Base-by-base conservation (phyloP, 2,329 filamentous ascomycete genomes). In the Fusarium tanahbumbuense region DNA sequence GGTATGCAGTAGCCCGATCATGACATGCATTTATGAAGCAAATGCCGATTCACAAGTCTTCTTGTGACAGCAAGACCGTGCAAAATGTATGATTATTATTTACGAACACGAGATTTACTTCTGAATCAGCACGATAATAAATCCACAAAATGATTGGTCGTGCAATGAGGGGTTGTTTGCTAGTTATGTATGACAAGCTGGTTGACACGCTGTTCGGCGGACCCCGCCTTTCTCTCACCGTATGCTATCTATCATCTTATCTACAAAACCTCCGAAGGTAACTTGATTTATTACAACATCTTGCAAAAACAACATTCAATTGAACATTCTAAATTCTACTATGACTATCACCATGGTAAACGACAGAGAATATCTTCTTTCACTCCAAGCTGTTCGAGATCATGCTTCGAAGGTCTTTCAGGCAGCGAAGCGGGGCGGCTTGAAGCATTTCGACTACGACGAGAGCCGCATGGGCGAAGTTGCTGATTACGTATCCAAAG, bases 391-490 rank as follows among this genome's bases (percentile, higher is more conserved):
- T 8, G 76, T 82, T 22, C 77, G 81, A 30, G 79, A 80, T 16
- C 76, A 77, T 34, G 76, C 81, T 6, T 69, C 67, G 25, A 67
- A 76, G 18, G 78, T 82, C 18, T 64, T 76, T 2, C 61, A 78
- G 32, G 77, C 78, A 2, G 83, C 83, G n/a, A 75, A 80, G 57
- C 64, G 75, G 6, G 78, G 78, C 6, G 71, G 77, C 9, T 71
- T 85, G 32, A 79, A 75, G 64, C 81, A 84, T 68, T 85, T 85
- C 54, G 75, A 81, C 12, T 81, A 82, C 47, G 76, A 82, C 12
- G 71, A 77, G 20, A 74, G 78, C 8, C 78, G 77, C 16, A 77
- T 85, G 75, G 68, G 74, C 16, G 73, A 77, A 16, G 80, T 79
- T 13, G 83, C 79, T 4, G 79, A 83, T 20, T 84, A 81, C 47